phyloP scores from a whole-genome alignment of 1,139 yeast genomes.

The Saccharomyces hybrid region DNA sequence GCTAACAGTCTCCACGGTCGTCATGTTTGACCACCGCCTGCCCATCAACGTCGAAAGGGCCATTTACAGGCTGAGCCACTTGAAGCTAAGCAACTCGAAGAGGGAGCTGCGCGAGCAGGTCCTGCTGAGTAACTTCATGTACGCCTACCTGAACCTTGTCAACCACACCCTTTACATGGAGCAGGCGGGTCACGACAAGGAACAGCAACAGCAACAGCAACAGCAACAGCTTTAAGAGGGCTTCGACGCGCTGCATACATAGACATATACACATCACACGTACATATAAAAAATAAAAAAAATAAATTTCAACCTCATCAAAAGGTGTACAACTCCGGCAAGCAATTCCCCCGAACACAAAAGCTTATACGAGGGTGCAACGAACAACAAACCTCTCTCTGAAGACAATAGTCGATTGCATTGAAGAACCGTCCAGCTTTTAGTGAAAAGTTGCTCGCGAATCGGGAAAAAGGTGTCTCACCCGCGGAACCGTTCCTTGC shows the following conservation, averaged over 20 bases:
- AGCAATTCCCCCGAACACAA: background rate
- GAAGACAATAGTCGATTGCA: background rate
- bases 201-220: background rate
- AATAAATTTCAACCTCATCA: background rate
- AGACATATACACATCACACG: constrained; percentile 3
- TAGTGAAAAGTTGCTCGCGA: background rate
- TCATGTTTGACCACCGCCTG: constrained; percentile 73
- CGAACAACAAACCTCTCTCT: background rate
- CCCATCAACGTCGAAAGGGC: constrained; percentile 94
- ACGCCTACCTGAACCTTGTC: constrained; percentile 84
- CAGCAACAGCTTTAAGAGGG: background rate
- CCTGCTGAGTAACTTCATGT: constrained; percentile 85
- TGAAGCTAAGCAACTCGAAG: constrained; percentile 86
- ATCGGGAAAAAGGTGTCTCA: background rate
- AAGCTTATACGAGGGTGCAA: background rate
- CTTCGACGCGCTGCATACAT: background rate
- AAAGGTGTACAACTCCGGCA: background rate
- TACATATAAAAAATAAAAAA: background rate
- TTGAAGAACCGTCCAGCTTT: background rate
- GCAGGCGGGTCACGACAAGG: constrained; percentile 37
- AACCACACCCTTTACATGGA: constrained; percentile 76
- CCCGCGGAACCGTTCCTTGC: background rate
- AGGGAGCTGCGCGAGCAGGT: constrained; percentile 87
- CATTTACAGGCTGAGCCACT: constrained; percentile 78
- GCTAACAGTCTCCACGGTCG: constrained; percentile 59